Conservation (phyloP, 1,139 yeast genomes). For the Eremothecium coryli region DNA sequence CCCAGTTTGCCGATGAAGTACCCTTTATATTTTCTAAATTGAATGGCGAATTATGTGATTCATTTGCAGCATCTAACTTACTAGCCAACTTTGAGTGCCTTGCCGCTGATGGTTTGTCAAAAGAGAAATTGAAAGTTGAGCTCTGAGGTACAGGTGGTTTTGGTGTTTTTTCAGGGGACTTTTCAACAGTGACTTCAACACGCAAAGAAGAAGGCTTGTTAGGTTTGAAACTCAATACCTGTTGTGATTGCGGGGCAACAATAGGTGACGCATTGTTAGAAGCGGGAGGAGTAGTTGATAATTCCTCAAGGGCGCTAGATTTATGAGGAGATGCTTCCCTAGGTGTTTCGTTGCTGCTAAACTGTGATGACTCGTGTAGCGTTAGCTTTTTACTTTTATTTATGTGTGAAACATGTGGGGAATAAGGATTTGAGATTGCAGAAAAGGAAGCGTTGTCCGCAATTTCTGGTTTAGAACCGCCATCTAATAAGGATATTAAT, state of each 20-base stretch:
- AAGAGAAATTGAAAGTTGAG: constrained; percentile 12
- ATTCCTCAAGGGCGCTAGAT: constrained; percentile 11
- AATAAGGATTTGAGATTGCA: constrained; percentile 40
- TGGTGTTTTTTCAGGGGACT: constrained; percentile 11
- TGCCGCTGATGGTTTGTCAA: constrained; percentile 6
- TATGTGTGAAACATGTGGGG: constrained; percentile 28
- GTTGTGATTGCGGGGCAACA: constrained; percentile 10
- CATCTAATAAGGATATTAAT: constrained; percentile 53
- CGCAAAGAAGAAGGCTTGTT: constrained; percentile 32
- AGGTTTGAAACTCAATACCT: constrained; percentile 26
- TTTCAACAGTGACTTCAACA: constrained; percentile 22
- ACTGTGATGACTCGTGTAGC: background rate
- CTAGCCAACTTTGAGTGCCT: too few species aligned
- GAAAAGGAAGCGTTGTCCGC: constrained; percentile 33
- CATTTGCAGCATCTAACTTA: too few species aligned
- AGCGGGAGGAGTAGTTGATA: constrained; percentile 4
- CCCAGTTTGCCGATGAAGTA: too few species aligned
- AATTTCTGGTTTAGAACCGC: constrained; percentile 15
- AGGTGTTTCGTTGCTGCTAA: constrained; percentile 6
- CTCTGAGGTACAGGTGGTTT: constrained; percentile 9
- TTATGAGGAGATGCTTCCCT: constrained; percentile 8
- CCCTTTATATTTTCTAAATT: too few species aligned
- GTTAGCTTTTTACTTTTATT: constrained; percentile 21
- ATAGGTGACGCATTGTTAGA: background rate
- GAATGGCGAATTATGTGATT: too few species aligned